These are phyloP conservation scores for Phytophthora agathidicida DNA, from an alignment of 352 stramenopile species.

Conservation along the genomic window DNA sequence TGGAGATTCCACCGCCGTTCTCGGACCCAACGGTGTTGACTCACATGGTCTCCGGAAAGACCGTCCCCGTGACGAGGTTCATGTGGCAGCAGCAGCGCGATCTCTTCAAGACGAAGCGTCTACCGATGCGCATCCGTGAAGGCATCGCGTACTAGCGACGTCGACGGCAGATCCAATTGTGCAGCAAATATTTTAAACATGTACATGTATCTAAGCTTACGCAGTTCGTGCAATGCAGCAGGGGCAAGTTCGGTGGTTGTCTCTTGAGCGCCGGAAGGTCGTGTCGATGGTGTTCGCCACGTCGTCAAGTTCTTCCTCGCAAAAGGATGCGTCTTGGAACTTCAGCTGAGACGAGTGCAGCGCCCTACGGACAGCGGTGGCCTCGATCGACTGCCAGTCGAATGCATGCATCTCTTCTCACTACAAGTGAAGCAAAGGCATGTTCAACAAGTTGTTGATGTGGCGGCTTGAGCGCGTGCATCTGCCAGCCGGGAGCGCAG, in stretches of 20 bases:
- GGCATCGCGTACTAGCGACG: constrained; percentile 17
- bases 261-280: not conserved
- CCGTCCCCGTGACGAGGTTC: constrained; percentile 23
- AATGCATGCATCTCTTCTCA: too few relatives aligned
- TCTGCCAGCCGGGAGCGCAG: constrained; percentile 14
- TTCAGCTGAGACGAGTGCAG: constrained; percentile 1
- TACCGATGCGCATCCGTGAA: constrained; percentile 23
- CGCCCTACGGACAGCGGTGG: too few relatives aligned
- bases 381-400: too few relatives aligned
- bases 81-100: constrained; percentile 28
- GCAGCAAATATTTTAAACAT: too few relatives aligned
- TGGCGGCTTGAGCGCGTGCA: constrained; percentile 9
- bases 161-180: too few relatives aligned
- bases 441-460: too few relatives aligned
- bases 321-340: too few relatives aligned
- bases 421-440: too few relatives aligned
- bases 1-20: constrained; percentile 20
- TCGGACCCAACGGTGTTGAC: constrained; percentile 17
- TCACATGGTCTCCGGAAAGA: constrained; percentile 21
- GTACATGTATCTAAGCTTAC: too few relatives aligned
- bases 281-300: not conserved
- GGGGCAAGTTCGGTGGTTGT: too few relatives aligned
- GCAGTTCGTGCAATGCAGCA: too few relatives aligned
- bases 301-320: too few relatives aligned
- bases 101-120: constrained; percentile 23